Conservation (phyloP, 169 alveolate species). For the Cryptosporidium meleagridis region DNA sequence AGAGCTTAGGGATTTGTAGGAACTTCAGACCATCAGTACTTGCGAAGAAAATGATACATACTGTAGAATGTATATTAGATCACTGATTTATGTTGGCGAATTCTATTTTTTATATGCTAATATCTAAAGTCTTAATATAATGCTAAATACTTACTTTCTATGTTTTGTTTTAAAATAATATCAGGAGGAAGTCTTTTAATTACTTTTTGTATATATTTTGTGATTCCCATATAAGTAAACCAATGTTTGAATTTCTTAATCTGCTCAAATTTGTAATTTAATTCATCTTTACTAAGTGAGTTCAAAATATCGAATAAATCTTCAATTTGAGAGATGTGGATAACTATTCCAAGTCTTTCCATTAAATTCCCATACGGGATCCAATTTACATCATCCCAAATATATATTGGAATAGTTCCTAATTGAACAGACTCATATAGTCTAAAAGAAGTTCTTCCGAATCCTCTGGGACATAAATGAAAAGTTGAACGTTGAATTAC, state of each 20-base stretch:
- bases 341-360: slow-evolving; percentile 27
- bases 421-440: slow-evolving; percentile 72
- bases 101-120: not conserved
- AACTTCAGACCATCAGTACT: slow-evolving; percentile 39
- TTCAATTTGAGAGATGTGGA: slow-evolving; percentile 19
- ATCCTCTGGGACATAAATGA: slow-evolving; percentile 73
- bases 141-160: slow-evolving; percentile 9
- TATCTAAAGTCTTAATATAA: not conserved
- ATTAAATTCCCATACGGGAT: slow-evolving; percentile 59
- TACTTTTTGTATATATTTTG: slow-evolving; percentile 26
- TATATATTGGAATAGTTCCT: slow-evolving; percentile 73
- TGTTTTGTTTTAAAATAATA: not conserved
- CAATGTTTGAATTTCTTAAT: slow-evolving; percentile 24
- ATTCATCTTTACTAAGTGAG: not conserved
- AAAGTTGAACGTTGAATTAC: slow-evolving; percentile 63
- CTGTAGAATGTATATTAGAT: slow-evolving; percentile 43
- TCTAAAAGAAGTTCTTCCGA: slow-evolving; percentile 75
- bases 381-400: slow-evolving; percentile 74
- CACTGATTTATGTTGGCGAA: not conserved
- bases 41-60: slow-evolving; percentile 50
- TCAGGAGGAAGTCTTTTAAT: slow-evolving; percentile 9
- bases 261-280: slow-evolving; percentile 5
- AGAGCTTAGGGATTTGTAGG: slow-evolving; percentile 29
- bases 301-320: slow-evolving; percentile 15
- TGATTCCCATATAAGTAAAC: slow-evolving; percentile 64